Base-by-base conservation (phyloP, 139 green algal genomes). In the Tetraselmis chui region DNA sequence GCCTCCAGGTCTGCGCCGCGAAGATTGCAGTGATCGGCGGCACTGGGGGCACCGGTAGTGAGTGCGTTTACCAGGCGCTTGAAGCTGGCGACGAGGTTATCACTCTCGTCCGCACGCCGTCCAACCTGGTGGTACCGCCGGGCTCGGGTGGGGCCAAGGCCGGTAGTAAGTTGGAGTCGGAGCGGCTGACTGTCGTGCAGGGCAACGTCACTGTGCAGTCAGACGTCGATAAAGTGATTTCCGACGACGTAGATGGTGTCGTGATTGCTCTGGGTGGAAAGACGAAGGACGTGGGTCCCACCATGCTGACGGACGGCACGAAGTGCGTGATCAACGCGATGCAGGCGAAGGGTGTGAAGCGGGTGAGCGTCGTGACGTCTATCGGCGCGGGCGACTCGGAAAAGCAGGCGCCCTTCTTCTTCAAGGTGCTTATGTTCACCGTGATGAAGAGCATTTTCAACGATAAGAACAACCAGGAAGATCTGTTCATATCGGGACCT, bases 371-470 rank as follows among this genome's bases (percentile, higher is more conserved):
- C 23, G 82, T 85, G 23, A 85, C 82, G 22, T 85, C 82, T 5
- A 85, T 85, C 76, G 82, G 82, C 24, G 76, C 32, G 24, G 82
- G 82, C 31, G 82, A 85, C 59, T 82, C 76, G 31, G 29, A 67
- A 18, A 29, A 85, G 28, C 82, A 85, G 32, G 82, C 82, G 1
- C 82, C 82, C 26, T 67, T 85, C 28, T 28, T 83, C 32, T 83
- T 83, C 32, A 78, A 78, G 77, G 77, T 84, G 75, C 77, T 85
- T 18, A 85, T 85, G 82, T 78, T 80, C 29, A 85, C 82, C 31
- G 82, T 85, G 1, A 85, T 85, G 82, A 80, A 80, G 58, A 81
- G 23, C 76, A 85, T 85, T 30, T 85, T 85, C 82, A 85, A 31
- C 2, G 82, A 85, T 76, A 85, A 85, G 28, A 82, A 82, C 76